Conservation (phyloP, 2,329 filamentous ascomycete genomes). For the Fusarium udum region DNA sequence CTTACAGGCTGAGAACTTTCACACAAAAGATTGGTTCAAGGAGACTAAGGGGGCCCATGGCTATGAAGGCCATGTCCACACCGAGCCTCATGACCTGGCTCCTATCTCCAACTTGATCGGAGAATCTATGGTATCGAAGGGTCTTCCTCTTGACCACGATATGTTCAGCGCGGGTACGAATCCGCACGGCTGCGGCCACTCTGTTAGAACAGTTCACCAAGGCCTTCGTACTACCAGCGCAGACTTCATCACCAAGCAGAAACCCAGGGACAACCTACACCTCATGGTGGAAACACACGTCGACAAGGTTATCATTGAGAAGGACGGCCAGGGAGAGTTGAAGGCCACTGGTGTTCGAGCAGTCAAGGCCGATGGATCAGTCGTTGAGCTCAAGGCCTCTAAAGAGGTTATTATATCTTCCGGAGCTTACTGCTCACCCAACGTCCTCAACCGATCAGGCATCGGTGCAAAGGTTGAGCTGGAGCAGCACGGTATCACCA, state of each 20-base stretch:
- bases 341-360: slow-evolving; percentile 56
- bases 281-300: slow-evolving; percentile 60
- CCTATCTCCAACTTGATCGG: slow-evolving; percentile 65
- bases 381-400: slow-evolving; percentile 50
- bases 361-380: slow-evolving; percentile 54
- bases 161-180: slow-evolving; percentile 65
- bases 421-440: slow-evolving; percentile 62
- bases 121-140: slow-evolving; percentile 64
- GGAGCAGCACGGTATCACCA: slow-evolving; percentile 53
- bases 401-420: slow-evolving; percentile 54
- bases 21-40: slow-evolving; percentile 66
- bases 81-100: slow-evolving; percentile 66
- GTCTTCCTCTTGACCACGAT: slow-evolving; percentile 64
- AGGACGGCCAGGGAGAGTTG: slow-evolving; percentile 45
- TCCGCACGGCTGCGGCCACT: slow-evolving; percentile 65
- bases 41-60: slow-evolving; percentile 59
- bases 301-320: slow-evolving; percentile 61
- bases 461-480: slow-evolving; percentile 58
- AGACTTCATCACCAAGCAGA: slow-evolving; percentile 58
- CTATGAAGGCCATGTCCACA: slow-evolving; percentile 61
- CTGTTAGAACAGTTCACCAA: slow-evolving; percentile 60
- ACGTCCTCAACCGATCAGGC: slow-evolving; percentile 62
- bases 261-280: slow-evolving; percentile 54
- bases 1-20: slow-evolving; percentile 63
- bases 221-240: slow-evolving; percentile 63